These are phyloP conservation scores for Fusarium globosum DNA, from an alignment of 2,329 filamentous ascomycete species.

Conservation along the genomic window DNA sequence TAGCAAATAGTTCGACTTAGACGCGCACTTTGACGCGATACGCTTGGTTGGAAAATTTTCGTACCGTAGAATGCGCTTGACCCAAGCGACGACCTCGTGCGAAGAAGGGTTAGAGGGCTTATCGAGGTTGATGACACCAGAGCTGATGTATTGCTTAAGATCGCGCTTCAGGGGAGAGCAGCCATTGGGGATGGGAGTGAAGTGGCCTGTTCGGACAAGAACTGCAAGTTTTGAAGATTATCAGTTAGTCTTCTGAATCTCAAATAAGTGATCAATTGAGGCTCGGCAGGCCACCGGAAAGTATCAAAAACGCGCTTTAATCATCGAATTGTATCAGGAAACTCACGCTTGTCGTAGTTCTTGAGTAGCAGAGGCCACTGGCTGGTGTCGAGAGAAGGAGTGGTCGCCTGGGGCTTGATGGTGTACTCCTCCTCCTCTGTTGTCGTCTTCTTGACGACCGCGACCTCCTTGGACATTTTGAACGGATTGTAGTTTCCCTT, in stretches of 20 bases:
- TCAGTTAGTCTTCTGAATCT: slow-evolving; percentile 30
- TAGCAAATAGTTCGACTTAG: slow-evolving; percentile 13
- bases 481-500: slow-evolving; percentile 25
- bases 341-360: slow-evolving; percentile 92
- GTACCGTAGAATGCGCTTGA: slow-evolving; percentile 95
- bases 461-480: slow-evolving; percentile 62
- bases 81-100: slow-evolving; percentile 99
- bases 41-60: slow-evolving; percentile 35
- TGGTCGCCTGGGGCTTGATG: slow-evolving; percentile 91
- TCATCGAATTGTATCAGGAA: background rate
- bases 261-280: slow-evolving; percentile 11
- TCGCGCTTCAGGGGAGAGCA: slow-evolving; percentile 93
- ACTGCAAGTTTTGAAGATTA: slow-evolving; percentile 62
- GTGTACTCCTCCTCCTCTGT: slow-evolving; percentile 76
- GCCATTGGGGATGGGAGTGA: slow-evolving; percentile 94
- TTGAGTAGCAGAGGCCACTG: slow-evolving; percentile 94
- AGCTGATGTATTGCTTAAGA: slow-evolving; percentile 96
- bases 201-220: slow-evolving; percentile 92
- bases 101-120: slow-evolving; percentile 94
- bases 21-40: slow-evolving; percentile 26
- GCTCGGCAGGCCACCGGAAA: background rate
- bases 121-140: slow-evolving; percentile 93
- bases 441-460: slow-evolving; percentile 48
- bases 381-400: slow-evolving; percentile 84
- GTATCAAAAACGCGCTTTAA: background rate